Conservation (phyloP, 2,329 filamentous ascomycete genomes). For the Alternaria longipes region DNA sequence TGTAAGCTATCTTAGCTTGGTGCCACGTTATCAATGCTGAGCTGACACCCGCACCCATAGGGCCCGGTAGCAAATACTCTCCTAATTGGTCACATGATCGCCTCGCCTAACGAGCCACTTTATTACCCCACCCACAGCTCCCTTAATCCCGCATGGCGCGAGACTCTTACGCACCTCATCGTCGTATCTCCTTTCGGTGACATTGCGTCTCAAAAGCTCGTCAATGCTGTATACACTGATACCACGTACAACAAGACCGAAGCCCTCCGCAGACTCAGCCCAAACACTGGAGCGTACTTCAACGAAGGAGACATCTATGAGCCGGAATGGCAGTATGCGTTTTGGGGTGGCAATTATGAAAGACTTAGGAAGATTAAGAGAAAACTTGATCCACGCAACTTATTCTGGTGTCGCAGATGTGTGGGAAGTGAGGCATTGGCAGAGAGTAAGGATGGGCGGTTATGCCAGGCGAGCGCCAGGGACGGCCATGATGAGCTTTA, state of each 20-base stretch:
- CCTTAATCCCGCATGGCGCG: constrained; percentile 39
- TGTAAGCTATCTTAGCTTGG: constrained; percentile 13
- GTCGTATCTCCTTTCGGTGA: constrained; percentile 27
- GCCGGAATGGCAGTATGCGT: constrained; percentile 36
- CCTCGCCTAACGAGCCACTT: constrained; percentile 15
- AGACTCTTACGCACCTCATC: constrained; percentile 33
- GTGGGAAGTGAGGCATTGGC: constrained; percentile 40
- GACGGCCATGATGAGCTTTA: background rate
- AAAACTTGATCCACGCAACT: constrained; percentile 30
- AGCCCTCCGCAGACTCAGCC: constrained; percentile 25
- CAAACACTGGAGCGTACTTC: constrained; percentile 40
- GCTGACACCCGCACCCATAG: constrained; percentile 13
- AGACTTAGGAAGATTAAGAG: constrained; percentile 30
- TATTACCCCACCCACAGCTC: constrained; percentile 28
- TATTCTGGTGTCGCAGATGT: constrained; percentile 38
- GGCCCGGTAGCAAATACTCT: constrained; percentile 24
- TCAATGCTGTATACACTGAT: constrained; percentile 28
- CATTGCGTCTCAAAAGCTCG: constrained; percentile 7
- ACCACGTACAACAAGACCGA: constrained; percentile 30
- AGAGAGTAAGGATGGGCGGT: constrained; percentile 24
- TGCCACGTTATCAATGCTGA: background rate
- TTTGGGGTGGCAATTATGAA: constrained; percentile 33
- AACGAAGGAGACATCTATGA: constrained; percentile 41
- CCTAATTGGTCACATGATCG: constrained; percentile 38
- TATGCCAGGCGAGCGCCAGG: constrained; percentile 21